These are phyloP conservation scores for Pichia sp. DNA, from an alignment of 1,139 yeast species.

Conservation along the genomic window DNA sequence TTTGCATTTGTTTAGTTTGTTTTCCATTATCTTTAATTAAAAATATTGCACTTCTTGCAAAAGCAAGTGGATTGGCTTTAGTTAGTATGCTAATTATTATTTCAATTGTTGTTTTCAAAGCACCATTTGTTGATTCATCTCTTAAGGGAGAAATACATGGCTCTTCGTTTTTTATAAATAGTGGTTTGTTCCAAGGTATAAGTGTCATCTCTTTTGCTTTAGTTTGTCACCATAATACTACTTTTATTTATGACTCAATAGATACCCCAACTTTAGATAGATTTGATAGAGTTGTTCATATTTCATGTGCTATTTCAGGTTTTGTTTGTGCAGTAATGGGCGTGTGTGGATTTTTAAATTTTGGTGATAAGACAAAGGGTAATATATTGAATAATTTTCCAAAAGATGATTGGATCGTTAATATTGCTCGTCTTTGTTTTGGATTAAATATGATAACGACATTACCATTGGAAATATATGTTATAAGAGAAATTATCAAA, in stretches of 20 bases:
- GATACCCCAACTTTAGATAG: conserved; percentile 68
- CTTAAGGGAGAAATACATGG: conserved; percentile 43
- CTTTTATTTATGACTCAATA: conserved; percentile 81
- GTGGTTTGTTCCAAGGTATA: conserved; percentile 77
- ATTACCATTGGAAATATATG: conserved; percentile 84
- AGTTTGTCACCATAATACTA: conserved; percentile 92
- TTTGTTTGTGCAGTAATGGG: conserved; percentile 77
- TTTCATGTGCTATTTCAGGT: conserved; percentile 78
- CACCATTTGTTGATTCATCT: conserved; percentile 51
- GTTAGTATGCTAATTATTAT: conserved; percentile 80
- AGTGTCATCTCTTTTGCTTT: conserved; percentile 90
- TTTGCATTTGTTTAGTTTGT: conserved; percentile 68
- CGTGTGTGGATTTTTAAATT: conserved; percentile 67
- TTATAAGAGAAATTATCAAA: conserved; percentile 75
- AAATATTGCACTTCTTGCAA: conserved; percentile 81
- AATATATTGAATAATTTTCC: conserved; percentile 84
- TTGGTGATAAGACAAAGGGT: conserved; percentile 77
- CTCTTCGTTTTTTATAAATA: conserved; percentile 50
- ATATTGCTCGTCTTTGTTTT: conserved; percentile 83
- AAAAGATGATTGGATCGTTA: conserved; percentile 63
- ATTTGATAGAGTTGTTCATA: conserved; percentile 73
- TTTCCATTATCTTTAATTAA: conserved; percentile 77
- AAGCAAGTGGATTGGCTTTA: conserved; percentile 82
- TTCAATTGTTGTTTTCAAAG: conserved; percentile 62
- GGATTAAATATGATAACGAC: conserved; percentile 95